Conservation (phyloP, 441 rosid species). For the Euphorbia celastroides region DNA sequence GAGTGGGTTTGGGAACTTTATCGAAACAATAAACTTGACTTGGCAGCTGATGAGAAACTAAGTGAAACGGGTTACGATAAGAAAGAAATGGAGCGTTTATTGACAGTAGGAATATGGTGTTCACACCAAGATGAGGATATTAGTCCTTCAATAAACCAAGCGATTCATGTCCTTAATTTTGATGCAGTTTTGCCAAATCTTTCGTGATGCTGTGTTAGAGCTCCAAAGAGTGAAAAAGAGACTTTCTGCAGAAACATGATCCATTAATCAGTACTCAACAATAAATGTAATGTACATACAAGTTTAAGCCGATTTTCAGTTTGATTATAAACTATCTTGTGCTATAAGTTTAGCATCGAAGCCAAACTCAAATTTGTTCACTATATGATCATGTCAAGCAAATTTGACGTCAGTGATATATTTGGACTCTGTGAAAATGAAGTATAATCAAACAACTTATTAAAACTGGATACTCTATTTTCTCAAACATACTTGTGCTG, state of each 20-base stretch:
- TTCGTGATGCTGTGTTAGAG: not conserved
- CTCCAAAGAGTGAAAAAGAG: not conserved
- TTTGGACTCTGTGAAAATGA: not conserved
- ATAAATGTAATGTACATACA: not conserved
- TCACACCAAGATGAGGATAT: conserved; percentile 27
- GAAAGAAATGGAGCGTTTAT: conserved; percentile 22
- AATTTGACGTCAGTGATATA: not conserved
- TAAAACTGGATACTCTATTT: no score
- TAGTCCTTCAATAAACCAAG: conserved; percentile 43
- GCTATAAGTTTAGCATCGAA: not conserved
- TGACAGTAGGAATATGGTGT: conserved; percentile 46
- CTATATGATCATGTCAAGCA: not conserved
- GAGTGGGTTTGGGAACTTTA: conserved; percentile 45
- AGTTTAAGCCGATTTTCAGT: not conserved
- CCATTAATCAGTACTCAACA: not conserved
- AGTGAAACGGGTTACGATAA: conserved; percentile 17
- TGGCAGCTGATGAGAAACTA: conserved; percentile 25
- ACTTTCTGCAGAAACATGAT: not conserved
- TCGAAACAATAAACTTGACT: conserved; percentile 19
- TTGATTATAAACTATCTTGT: no score
- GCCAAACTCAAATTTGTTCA: not conserved
- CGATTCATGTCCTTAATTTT: conserved; percentile 1
- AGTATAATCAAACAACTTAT: not conserved
- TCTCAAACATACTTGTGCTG: no score
- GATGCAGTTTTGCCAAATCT: conserved; percentile 41